These are phyloP conservation scores for Serendipita indica DNA, from an alignment of 768 basidiomycete species.

Conservation along the genomic window DNA sequence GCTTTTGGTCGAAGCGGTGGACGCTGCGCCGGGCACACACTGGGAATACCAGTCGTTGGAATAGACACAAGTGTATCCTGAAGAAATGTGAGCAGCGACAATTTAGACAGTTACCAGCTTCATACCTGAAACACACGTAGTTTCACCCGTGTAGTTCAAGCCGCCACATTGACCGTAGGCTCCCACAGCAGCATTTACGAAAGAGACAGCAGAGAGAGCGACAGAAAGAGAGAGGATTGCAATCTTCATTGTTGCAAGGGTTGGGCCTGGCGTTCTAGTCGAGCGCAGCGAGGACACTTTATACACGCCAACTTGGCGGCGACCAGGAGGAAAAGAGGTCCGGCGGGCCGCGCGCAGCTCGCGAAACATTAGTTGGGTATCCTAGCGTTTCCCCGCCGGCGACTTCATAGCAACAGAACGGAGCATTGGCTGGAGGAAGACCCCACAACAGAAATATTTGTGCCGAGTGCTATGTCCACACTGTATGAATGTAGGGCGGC, in stretches of 20 bases:
- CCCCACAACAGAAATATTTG: too few species aligned
- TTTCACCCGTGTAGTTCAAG: neutral
- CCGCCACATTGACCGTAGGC: constrained; percentile 5
- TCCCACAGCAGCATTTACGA: neutral
- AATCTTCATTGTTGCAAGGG: neutral
- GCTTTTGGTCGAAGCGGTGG: neutral
- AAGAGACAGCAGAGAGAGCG: neutral
- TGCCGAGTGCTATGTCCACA: too few species aligned
- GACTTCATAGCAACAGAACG: too few species aligned
- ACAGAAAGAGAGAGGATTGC: neutral
- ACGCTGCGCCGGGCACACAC: neutral
- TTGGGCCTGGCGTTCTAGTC: neutral
- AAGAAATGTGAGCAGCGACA: neutral
- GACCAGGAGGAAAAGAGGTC: neutral
- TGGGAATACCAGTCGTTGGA: constrained; percentile 3
- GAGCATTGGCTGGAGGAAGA: too few species aligned
- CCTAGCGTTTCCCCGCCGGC: neutral
- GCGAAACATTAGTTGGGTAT: neutral
- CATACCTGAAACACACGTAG: neutral
- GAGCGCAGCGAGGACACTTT: neutral
- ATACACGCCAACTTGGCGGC: neutral
- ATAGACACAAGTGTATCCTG: constrained; percentile 6
- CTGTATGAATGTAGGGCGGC: too few species aligned
- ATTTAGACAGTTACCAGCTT: neutral
- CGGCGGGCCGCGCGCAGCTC: too few species aligned